phyloP scores from a whole-genome alignment of 2,329 filamentous ascomycete genomes.

The Penicillium sp. region DNA sequence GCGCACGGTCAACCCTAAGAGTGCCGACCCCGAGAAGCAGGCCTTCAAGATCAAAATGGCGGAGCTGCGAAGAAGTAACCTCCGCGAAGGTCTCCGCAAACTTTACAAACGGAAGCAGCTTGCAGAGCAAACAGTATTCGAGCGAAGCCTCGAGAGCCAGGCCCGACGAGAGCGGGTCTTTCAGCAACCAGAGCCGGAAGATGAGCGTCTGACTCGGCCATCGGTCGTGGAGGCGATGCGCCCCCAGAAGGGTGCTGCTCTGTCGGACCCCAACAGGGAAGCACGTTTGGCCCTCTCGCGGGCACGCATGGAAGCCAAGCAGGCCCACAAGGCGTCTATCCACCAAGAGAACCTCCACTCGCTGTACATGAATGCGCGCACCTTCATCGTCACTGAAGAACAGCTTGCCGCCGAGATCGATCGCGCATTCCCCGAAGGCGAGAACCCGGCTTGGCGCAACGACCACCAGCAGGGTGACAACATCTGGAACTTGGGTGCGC shows the following conservation, averaged over 20 bases:
- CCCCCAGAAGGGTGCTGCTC: conserved; percentile 47
- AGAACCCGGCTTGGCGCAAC: conserved; percentile 41
- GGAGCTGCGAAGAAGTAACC: conserved; percentile 62
- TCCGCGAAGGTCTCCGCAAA: conserved; percentile 64
- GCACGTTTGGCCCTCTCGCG: conserved; percentile 45
- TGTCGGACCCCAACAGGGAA: conserved; percentile 60
- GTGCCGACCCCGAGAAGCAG: conserved; percentile 47
- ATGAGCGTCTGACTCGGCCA: conserved; percentile 69
- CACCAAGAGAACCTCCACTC: conserved; percentile 71
- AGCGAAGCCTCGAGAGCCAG: conserved; percentile 47
- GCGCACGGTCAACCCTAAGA: conserved; percentile 30
- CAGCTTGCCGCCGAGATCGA: conserved; percentile 72
- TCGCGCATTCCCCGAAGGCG: conserved; percentile 64
- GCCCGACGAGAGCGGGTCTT: conserved; percentile 49
- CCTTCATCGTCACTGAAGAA: conserved; percentile 77
- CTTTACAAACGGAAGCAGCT: conserved; percentile 62
- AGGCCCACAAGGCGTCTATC: conserved; percentile 52
- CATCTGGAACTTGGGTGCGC: conserved; percentile 49
- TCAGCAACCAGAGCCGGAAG: conserved; percentile 62
- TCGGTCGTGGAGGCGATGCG: conserved; percentile 55
- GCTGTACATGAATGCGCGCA: conserved; percentile 80
- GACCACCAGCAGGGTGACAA: conserved; percentile 42
- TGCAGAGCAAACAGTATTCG: conserved; percentile 34
- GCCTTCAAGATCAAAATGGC: conserved; percentile 71
- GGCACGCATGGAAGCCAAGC: conserved; percentile 40